Percentiles rank a stretch among this genome's conserved stretches.
Evolutionary conservation across 169 alveolate genomes (phyloP).

Genomic region (Plasmodium malariae): DNA sequence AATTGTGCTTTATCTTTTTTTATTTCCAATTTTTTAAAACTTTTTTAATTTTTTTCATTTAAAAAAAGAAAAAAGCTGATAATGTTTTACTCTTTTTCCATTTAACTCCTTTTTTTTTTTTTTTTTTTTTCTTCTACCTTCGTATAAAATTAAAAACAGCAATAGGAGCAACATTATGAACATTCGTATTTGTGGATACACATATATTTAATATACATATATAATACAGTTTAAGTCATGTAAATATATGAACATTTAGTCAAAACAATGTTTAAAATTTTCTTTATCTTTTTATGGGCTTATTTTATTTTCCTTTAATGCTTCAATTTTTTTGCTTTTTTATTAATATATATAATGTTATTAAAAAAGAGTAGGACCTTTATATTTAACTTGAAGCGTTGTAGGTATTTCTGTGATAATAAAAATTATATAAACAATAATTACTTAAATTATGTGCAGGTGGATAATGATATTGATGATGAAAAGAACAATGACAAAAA

Average conservation of each 20-base stretch:
- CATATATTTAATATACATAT: too few relatives aligned
- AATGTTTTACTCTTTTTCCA: too few relatives aligned
- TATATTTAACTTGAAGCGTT: conserved; percentile 1
- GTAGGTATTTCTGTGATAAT: conserved; percentile 32
- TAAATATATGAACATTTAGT: too few relatives aligned
- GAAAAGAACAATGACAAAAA: not conserved
- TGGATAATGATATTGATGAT: conserved; percentile 14
- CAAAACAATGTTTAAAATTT: too few relatives aligned
- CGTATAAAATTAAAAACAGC: too few relatives aligned
- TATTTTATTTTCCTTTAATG: not conserved
- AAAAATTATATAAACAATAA: conserved; percentile 53
- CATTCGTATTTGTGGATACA: too few relatives aligned
- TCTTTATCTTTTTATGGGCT: too few relatives aligned
- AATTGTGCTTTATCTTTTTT: not conserved
- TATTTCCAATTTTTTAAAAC: not conserved
- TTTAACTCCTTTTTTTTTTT: too few relatives aligned
- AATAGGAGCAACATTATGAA: too few relatives aligned
- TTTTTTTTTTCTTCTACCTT: too few relatives aligned
- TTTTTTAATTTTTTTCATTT: not conserved
- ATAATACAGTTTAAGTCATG: too few relatives aligned
- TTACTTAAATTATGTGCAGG: conserved; percentile 51
- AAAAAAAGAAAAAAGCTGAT: not conserved
- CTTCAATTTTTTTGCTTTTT: not conserved
- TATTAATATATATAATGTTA: conserved; percentile 14
- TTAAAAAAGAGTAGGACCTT: conserved; percentile 33